phyloP scores from a whole-genome alignment of 257 asterid genomes.

The Jacaranda mimosifolia region DNA sequence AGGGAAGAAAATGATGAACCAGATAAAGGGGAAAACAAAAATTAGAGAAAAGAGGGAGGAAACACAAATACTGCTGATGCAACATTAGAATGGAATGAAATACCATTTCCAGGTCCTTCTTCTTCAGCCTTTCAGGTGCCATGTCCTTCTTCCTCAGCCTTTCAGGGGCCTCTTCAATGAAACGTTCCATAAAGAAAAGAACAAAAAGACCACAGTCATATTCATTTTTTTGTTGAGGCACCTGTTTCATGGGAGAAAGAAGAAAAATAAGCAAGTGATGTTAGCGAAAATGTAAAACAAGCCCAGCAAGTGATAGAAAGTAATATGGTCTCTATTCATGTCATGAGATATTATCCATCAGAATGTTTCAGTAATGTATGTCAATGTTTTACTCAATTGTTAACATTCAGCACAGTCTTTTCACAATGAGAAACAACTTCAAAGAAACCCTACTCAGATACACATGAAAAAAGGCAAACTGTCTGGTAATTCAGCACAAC shows the following conservation, averaged over 20 bases:
- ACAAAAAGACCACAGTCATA: conserved; percentile 94
- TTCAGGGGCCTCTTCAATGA: conserved; percentile 69
- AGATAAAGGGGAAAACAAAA: not conserved
- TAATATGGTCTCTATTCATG: not conserved
- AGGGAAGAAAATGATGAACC: conserved; percentile 20
- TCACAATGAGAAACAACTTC: conserved; percentile 1
- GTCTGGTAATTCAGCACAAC: not conserved
- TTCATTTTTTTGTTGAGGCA: conserved; percentile 85
- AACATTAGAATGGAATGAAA: conserved; percentile 26
- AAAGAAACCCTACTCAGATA: not conserved
- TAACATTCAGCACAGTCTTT: not conserved
- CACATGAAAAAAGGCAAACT: not conserved
- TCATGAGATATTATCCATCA: conserved; percentile 3
- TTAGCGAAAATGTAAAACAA: conserved; percentile 26
- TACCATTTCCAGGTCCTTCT: conserved; percentile 69
- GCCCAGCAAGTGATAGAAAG: conserved; percentile 6
- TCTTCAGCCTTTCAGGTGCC: conserved; percentile 69
- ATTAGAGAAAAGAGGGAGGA: not conserved
- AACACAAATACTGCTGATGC: conserved; percentile 3
- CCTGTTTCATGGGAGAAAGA: conserved; percentile 56
- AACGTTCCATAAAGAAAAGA: conserved; percentile 87
- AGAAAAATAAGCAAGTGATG: conserved; percentile 24
- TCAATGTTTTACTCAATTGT: not conserved
- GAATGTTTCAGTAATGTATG: conserved; percentile 9
- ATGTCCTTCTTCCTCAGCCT: conserved; percentile 68